A percentile compares a stretch with the other conserved stretches of the same genome.
phyloP scores from a whole-genome alignment of 352 stramenopile genomes.

The Phytophthora kernoviae region DNA sequence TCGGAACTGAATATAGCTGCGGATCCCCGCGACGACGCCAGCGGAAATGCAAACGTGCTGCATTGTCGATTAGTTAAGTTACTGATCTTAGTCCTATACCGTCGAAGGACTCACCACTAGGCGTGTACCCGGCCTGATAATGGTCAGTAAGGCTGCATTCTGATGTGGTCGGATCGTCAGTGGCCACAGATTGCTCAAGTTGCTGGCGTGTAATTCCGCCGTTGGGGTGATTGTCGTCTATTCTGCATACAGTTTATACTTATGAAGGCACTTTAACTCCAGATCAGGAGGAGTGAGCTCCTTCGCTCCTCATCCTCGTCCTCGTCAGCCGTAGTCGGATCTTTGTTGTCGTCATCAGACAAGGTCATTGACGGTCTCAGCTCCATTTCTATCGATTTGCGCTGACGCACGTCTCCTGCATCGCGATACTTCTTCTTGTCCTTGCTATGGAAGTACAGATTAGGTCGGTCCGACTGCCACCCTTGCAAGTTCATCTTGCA shows the following conservation, averaged over 20 bases:
- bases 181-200: neutral
- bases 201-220: neutral
- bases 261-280: slow-evolving; percentile 14
- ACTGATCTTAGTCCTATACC: too few relatives aligned
- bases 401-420: slow-evolving; percentile 7
- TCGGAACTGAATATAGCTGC: neutral
- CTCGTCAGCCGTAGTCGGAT: slow-evolving; percentile 17
- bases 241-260: slow-evolving; percentile 22
- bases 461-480: slow-evolving; percentile 47
- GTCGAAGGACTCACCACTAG: too few relatives aligned
- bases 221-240: slow-evolving; percentile 9
- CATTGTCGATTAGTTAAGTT: too few relatives aligned
- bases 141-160: slow-evolving; percentile 6
- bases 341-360: slow-evolving; percentile 21
- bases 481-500: slow-evolving; percentile 46
- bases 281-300: slow-evolving; percentile 23
- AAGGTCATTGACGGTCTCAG: slow-evolving; percentile 14
- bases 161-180: neutral
- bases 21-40: slow-evolving; percentile 13
- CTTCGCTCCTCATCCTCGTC: slow-evolving; percentile 15
- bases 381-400: slow-evolving; percentile 26
- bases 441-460: slow-evolving; percentile 31
- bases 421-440: slow-evolving; percentile 30
- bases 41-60: neutral
- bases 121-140: neutral